Evolutionary conservation across 2,329 filamentous ascomycete species (phyloP).

Genomic region (Eutypella sp.): DNA sequence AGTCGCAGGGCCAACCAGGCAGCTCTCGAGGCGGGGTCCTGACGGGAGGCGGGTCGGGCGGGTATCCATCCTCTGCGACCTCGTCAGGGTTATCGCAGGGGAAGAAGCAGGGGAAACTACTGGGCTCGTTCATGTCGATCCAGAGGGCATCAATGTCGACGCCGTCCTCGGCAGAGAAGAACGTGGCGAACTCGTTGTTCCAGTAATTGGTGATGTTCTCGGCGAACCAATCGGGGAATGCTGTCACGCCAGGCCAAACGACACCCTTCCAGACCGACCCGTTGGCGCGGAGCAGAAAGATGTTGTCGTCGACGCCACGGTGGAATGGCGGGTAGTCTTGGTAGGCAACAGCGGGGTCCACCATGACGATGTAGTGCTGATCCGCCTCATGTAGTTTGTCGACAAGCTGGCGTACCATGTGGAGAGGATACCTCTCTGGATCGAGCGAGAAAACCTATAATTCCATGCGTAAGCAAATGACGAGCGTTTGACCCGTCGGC

Average conservation of each 20-base stretch:
- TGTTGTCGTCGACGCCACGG: slow-evolving; percentile 35
- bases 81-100: slow-evolving; percentile 47
- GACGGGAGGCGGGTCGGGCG: slow-evolving; percentile 59
- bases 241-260: slow-evolving; percentile 72
- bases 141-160: slow-evolving; percentile 74
- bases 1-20: slow-evolving; percentile 63
- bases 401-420: slow-evolving; percentile 60
- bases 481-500: not conserved
- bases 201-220: slow-evolving; percentile 61
- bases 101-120: slow-evolving; percentile 44
- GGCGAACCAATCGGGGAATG: slow-evolving; percentile 74
- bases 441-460: slow-evolving; percentile 58
- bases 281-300: slow-evolving; percentile 48
- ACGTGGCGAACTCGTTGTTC: slow-evolving; percentile 60
- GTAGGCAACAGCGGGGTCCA: slow-evolving; percentile 62
- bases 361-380: slow-evolving; percentile 73
- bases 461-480: slow-evolving; percentile 9
- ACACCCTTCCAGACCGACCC: slow-evolving; percentile 57
- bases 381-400: slow-evolving; percentile 60
- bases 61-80: slow-evolving; percentile 37
- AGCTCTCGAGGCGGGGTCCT: slow-evolving; percentile 59
- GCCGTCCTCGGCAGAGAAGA: slow-evolving; percentile 60
- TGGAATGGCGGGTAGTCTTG: slow-evolving; percentile 39
- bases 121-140: slow-evolving; percentile 65
- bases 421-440: slow-evolving; percentile 55